These are phyloP conservation scores for Neurospora sp. DNA, from an alignment of 2,329 filamentous ascomycete species.

Conservation along the genomic window DNA sequence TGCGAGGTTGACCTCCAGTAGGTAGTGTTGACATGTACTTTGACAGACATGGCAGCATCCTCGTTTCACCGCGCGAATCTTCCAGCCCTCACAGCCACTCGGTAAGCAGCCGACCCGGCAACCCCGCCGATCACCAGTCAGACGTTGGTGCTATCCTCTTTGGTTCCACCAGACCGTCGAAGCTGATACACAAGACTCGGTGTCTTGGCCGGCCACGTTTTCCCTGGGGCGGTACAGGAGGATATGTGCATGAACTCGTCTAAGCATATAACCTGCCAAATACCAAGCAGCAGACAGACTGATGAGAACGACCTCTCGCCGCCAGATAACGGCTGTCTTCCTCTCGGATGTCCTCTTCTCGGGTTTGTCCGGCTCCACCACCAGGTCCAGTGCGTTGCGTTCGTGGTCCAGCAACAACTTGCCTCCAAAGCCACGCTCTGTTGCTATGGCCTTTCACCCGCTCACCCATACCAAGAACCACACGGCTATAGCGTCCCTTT, in stretches of 20 bases:
- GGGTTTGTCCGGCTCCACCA: constrained; percentile 63
- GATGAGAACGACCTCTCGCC: constrained; percentile 97
- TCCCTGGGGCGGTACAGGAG: background rate
- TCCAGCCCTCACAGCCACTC: background rate
- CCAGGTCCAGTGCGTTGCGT: constrained; percentile 61
- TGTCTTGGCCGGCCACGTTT: background rate
- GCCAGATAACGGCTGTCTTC: constrained; percentile 84
- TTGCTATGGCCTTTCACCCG: background rate
- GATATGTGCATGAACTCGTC: constrained; percentile 60
- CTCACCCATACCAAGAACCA: background rate
- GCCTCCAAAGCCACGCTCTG: constrained; percentile 78
- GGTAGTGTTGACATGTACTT: background rate
- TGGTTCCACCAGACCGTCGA: background rate
- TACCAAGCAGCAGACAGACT: constrained; percentile 80
- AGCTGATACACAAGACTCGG: background rate
- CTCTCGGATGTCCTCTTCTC: constrained; percentile 60
- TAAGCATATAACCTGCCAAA: constrained; percentile 97
- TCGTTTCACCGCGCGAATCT: background rate
- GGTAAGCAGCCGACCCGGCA: background rate
- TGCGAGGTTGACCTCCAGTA: background rate
- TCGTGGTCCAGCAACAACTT: constrained; percentile 67
- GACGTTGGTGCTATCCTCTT: background rate
- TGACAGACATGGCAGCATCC: background rate
- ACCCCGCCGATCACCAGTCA: background rate
- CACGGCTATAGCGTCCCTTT: background rate